phyloP scores from a whole-genome alignment of 2,329 filamentous ascomycete species.

The Clarireedia monteithiana region DNA sequence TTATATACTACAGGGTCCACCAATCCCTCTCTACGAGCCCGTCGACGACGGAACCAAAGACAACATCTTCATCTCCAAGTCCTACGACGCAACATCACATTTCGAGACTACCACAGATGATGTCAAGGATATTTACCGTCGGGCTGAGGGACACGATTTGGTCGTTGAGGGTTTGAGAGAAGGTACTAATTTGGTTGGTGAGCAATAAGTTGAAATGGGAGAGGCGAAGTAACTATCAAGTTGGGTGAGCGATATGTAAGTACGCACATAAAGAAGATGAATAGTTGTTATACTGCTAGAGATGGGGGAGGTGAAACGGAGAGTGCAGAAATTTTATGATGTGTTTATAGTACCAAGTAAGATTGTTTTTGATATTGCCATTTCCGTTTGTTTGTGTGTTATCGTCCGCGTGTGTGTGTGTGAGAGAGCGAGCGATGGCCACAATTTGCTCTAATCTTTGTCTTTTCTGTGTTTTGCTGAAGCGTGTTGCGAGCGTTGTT shows the following conservation, averaged over 20 bases:
- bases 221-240: too few relatives aligned
- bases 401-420: neutral
- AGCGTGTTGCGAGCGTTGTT: too few relatives aligned
- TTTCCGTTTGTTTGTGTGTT: too few relatives aligned
- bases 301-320: neutral
- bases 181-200: conserved; percentile 57
- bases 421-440: neutral
- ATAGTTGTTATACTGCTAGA: neutral
- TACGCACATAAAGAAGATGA: neutral
- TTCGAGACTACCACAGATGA: conserved; percentile 91
- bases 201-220: conserved; percentile 39
- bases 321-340: neutral
- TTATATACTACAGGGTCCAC: conserved; percentile 50
- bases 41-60: conserved; percentile 73
- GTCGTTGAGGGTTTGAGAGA: conserved; percentile 59
- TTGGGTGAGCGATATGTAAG: neutral
- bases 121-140: conserved; percentile 85
- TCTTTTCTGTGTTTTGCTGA: neutral
- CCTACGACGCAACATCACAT: conserved; percentile 95
- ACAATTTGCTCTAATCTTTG: neutral
- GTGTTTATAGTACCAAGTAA: neutral
- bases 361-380: too few relatives aligned
- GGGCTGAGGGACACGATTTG: conserved; percentile 64
- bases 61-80: conserved; percentile 96
- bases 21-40: conserved; percentile 92